Percentiles rank a stretch among this genome's conserved stretches.
phyloP scores from a whole-genome alignment of 2,329 filamentous ascomycete genomes.

The Pseudopithomyces maydicus region DNA sequence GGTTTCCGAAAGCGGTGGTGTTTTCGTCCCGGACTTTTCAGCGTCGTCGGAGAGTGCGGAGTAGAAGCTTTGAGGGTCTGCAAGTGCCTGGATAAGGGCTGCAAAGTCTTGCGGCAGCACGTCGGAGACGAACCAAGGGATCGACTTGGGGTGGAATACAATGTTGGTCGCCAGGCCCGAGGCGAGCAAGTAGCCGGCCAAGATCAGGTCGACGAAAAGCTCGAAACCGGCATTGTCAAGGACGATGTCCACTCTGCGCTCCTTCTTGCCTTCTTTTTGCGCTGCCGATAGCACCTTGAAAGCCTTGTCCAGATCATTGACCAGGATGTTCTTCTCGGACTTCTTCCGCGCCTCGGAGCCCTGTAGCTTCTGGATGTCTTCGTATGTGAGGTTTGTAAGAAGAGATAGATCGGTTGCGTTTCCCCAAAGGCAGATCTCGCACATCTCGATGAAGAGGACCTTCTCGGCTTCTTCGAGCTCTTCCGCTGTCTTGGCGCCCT shows the following conservation, averaged over 20 bases:
- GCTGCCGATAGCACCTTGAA: conserved; percentile 72
- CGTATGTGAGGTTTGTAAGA: conserved; percentile 86
- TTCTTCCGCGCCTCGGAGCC: conserved; percentile 84
- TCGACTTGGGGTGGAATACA: conserved; percentile 89
- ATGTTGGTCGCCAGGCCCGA: conserved; percentile 84
- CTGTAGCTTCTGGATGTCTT: conserved; percentile 96
- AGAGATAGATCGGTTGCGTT: conserved; percentile 95
- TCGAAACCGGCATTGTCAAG: conserved; percentile 98
- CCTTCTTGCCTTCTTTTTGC: conserved; percentile 64
- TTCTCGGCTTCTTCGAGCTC: conserved; percentile 71
- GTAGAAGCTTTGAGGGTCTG: conserved; percentile 79
- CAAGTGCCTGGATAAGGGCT: conserved; percentile 80
- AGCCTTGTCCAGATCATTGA: conserved; percentile 78
- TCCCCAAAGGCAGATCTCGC: conserved; percentile 95
- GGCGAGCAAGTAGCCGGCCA: conserved; percentile 87
- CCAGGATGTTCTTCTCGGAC: conserved; percentile 87
- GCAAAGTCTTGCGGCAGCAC: conserved; percentile 86
- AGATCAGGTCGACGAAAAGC: conserved; percentile 90
- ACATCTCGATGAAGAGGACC: conserved; percentile 87
- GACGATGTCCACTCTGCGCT: conserved; percentile 87
- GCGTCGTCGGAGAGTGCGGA: conserved; percentile 72
- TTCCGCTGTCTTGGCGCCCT: conserved; percentile 51
- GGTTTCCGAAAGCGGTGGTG: conserved; percentile 66
- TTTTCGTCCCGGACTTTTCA: conserved; percentile 57
- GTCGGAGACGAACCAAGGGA: conserved; percentile 98